Evolutionary conservation across 768 basidiomycete genomes (phyloP).

Genomic region (Amanita muscaria): DNA sequence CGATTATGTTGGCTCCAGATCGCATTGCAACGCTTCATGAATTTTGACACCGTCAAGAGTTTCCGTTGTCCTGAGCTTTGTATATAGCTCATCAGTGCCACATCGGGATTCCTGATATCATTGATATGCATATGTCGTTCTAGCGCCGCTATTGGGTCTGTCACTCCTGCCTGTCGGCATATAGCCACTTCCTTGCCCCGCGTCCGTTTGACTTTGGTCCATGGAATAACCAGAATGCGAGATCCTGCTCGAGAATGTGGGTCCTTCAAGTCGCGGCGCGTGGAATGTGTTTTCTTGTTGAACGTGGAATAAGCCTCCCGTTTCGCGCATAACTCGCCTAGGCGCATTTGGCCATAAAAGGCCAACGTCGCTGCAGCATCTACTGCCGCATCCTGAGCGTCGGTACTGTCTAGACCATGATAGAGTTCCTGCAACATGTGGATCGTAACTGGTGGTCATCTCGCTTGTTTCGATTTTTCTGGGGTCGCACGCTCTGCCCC

Average conservation of each 20-base stretch:
- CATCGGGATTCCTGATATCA: background rate
- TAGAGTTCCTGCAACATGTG: no score
- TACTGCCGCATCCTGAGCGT: slow-evolving; percentile 23
- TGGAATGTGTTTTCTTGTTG: no score
- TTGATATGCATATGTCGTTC: slow-evolving; percentile 16
- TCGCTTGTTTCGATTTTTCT: no score
- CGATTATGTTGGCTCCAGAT: slow-evolving; percentile 4
- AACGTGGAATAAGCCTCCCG: no score
- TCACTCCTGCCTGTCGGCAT: slow-evolving; percentile 7
- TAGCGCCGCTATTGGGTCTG: no score
- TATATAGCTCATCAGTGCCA: slow-evolving; percentile 7
- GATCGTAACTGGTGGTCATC: no score
- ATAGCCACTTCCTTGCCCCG: slow-evolving; percentile 21
- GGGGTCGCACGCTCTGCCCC: no score
- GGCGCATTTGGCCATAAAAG: slow-evolving; percentile 26
- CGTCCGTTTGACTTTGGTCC: slow-evolving; percentile 24
- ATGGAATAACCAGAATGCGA: slow-evolving; percentile 22
- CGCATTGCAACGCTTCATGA: slow-evolving; percentile 9
- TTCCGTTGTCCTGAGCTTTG: background rate
- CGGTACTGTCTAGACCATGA: no score
- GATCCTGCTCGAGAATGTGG: background rate
- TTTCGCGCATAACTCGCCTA: slow-evolving; percentile 20
- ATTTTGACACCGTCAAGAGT: background rate
- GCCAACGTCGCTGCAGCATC: slow-evolving; percentile 22
- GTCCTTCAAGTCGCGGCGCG: no score